A percentile compares a stretch with the other conserved stretches of the same genome.
Evolutionary conservation across 2,329 filamentous ascomycete genomes (phyloP).

Genomic region (Colletotrichum spaethianum): DNA sequence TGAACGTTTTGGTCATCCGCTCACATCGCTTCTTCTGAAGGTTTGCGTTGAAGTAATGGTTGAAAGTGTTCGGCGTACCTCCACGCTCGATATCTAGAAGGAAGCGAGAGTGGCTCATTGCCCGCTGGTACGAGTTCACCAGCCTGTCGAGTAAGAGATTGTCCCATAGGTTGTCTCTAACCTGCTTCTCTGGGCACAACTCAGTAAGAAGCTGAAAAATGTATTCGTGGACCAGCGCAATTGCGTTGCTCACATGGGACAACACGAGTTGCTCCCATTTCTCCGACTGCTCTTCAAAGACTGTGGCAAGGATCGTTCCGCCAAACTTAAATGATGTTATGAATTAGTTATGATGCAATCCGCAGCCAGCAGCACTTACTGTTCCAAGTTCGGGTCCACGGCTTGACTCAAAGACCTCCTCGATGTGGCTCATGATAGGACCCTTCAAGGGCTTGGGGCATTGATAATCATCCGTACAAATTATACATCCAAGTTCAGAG

Average conservation of each 20-base stretch:
- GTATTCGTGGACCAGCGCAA: slow-evolving; percentile 67
- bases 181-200: slow-evolving; percentile 59
- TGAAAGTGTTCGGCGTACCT: slow-evolving; percentile 63
- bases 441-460: slow-evolving; percentile 40
- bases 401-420: slow-evolving; percentile 54
- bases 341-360: background rate
- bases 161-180: slow-evolving; percentile 59
- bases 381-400: slow-evolving; percentile 70
- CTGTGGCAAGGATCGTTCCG: slow-evolving; percentile 56
- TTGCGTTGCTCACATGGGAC: slow-evolving; percentile 65
- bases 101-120: slow-evolving; percentile 64
- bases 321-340: slow-evolving; percentile 49
- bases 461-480: slow-evolving; percentile 45
- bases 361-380: slow-evolving; percentile 44
- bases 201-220: slow-evolving; percentile 58
- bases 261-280: slow-evolving; percentile 66
- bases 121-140: slow-evolving; percentile 58
- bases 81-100: slow-evolving; percentile 66
- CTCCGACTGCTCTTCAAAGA: slow-evolving; percentile 67
- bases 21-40: slow-evolving; percentile 44
- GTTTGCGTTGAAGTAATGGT: slow-evolving; percentile 65
- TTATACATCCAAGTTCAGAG: slow-evolving; percentile 48
- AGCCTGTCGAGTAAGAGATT: slow-evolving; percentile 63
- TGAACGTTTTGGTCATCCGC: background rate
- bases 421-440: slow-evolving; percentile 53